A percentile compares a stretch with the other conserved stretches of the same genome.
phyloP scores from a whole-genome alignment of 2,329 filamentous ascomycete species.

The Pseudocercospora musae region DNA sequence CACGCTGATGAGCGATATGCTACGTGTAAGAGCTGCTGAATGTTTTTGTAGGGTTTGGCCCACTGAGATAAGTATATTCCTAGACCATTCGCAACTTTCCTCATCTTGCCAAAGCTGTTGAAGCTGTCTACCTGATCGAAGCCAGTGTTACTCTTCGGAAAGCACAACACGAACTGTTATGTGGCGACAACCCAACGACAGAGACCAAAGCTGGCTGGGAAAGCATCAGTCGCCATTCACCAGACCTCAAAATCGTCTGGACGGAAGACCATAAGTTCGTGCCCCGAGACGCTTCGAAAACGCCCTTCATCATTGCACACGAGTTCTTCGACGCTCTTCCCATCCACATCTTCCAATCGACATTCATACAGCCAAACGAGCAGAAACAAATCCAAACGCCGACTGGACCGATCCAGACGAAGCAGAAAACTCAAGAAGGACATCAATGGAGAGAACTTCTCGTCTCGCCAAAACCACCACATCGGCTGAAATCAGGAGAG shows the following conservation, averaged over 20 bases:
- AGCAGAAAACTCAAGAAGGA: slow-evolving; percentile 32
- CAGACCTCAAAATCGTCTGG: slow-evolving; percentile 74
- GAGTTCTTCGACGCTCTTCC: slow-evolving; percentile 98
- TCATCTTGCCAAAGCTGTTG: slow-evolving; percentile 69
- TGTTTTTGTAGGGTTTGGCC: neutral
- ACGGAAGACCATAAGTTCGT: slow-evolving; percentile 84
- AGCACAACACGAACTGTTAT: slow-evolving; percentile 77
- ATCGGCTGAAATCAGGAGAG: slow-evolving; percentile 47
- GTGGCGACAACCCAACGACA: slow-evolving; percentile 65
- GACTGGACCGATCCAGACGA: slow-evolving; percentile 46
- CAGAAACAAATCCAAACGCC: slow-evolving; percentile 46
- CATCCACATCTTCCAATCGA: slow-evolving; percentile 88
- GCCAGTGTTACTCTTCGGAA: slow-evolving; percentile 76
- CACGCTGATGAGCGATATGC: slow-evolving; percentile 94
- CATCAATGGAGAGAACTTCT: slow-evolving; percentile 80
- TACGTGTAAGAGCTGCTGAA: slow-evolving; percentile 61
- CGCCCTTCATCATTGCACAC: slow-evolving; percentile 91
- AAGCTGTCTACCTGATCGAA: slow-evolving; percentile 90
- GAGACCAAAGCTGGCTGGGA: slow-evolving; percentile 71
- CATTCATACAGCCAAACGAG: slow-evolving; percentile 41
- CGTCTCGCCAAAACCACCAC: slow-evolving; percentile 60
- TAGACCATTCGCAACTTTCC: slow-evolving; percentile 85
- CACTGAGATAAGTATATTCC: slow-evolving; percentile 19
- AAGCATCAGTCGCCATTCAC: slow-evolving; percentile 71
- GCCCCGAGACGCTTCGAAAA: slow-evolving; percentile 63